phyloP scores from a whole-genome alignment of 768 basidiomycete species.

The Xerocomellus dryophilus region DNA sequence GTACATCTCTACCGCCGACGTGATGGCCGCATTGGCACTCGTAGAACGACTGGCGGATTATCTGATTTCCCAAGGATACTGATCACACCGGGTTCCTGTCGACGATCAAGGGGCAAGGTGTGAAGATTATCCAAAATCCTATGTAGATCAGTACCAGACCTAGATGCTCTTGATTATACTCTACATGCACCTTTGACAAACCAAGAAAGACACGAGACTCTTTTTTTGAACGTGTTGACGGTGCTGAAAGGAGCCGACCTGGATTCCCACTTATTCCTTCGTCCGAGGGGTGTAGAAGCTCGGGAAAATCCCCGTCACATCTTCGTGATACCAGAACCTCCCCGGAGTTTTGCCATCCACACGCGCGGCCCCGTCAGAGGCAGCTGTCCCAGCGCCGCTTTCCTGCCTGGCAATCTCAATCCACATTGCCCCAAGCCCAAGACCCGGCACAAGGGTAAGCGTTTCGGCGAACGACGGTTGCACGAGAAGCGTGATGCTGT shows the following conservation, averaged over 20 bases:
- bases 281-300: constrained; percentile 44
- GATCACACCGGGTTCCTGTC: not conserved
- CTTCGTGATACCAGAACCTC: constrained; percentile 59
- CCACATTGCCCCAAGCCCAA: constrained; percentile 66
- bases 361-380: not conserved
- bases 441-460: constrained; percentile 42
- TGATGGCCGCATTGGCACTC: constrained; percentile 11
- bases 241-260: not conserved
- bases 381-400: not conserved
- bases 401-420: constrained; percentile 56
- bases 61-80: constrained; percentile 23
- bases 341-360: constrained; percentile 6
- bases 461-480: constrained; percentile 42
- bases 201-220: not conserved
- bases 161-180: not conserved
- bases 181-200: not conserved
- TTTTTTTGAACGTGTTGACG: not conserved
- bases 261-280: not conserved
- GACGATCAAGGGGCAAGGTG: not conserved
- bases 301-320: constrained; percentile 49
- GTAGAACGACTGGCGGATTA: constrained; percentile 25
- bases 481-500: constrained; percentile 59
- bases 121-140: not conserved
- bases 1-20: constrained; percentile 9
- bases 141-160: constrained; percentile 6